Evolutionary conservation across 345 rosid species (phyloP).

Genomic region (Moringa oleifera): DNA sequence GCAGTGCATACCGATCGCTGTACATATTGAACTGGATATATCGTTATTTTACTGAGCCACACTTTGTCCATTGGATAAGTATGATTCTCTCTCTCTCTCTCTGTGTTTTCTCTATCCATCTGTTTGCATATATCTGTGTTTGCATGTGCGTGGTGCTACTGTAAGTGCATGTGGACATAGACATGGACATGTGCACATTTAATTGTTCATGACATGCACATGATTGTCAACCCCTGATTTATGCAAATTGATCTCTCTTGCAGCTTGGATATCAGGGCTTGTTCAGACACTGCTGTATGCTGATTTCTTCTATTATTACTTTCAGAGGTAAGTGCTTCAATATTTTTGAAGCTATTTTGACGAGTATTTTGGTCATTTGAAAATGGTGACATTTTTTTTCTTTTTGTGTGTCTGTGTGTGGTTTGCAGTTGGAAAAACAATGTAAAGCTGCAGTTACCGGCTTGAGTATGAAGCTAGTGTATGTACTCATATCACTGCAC

Average conservation of each 20-base stretch:
- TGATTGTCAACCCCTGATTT: no score
- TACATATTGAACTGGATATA: slow-evolving; percentile 66
- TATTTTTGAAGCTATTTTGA: neutral
- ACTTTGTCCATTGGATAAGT: slow-evolving; percentile 60
- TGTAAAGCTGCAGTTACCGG: slow-evolving; percentile 77
- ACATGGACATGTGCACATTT: no score
- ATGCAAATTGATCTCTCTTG: slow-evolving; percentile 1
- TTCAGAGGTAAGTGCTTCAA: slow-evolving; percentile 49
- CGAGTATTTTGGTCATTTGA: neutral
- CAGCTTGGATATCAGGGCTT: slow-evolving; percentile 84
- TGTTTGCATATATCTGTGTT: neutral
- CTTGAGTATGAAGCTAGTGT: no score
- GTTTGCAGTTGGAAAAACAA: slow-evolving; percentile 90
- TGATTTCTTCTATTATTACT: slow-evolving; percentile 80
- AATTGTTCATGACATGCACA: no score
- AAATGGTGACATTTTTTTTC: no score
- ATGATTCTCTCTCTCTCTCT: no score
- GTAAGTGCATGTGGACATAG: no score
- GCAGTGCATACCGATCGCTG: slow-evolving; percentile 57
- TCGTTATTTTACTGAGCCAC: slow-evolving; percentile 56
- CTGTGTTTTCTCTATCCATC: no score
- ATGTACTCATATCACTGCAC: no score
- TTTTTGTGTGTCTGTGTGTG: no score
- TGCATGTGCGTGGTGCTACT: neutral
- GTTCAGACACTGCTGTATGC: slow-evolving; percentile 71